Evolutionary conservation across 179 eudicot genomes (phyloP).

Genomic region (Patellifolia procumbens): DNA sequence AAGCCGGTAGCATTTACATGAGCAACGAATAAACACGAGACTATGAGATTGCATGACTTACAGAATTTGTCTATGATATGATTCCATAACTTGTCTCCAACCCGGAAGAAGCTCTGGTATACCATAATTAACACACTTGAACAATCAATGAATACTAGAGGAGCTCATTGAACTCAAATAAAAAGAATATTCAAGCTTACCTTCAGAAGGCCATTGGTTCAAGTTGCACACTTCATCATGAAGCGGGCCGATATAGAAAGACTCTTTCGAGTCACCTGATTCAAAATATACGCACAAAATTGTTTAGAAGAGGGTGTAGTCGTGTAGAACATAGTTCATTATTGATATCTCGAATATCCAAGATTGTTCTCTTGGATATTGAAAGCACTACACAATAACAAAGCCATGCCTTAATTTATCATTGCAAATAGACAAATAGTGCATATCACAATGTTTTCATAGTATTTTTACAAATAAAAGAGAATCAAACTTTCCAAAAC

Average conservation of each 20-base stretch:
- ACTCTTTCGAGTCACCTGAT: constrained; percentile 80
- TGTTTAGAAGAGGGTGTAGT: too few relatives aligned
- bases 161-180: background rate
- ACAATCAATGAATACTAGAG: background rate
- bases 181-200: constrained; percentile 31
- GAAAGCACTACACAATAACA: too few relatives aligned
- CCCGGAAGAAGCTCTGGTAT: constrained; percentile 59
- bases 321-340: too few relatives aligned
- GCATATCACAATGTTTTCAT: too few relatives aligned
- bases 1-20: too few relatives aligned
- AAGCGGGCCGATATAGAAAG: constrained; percentile 62
- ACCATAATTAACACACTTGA: constrained; percentile 21
- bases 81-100: constrained; percentile 68
- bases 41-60: constrained; percentile 36
- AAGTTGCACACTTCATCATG: constrained; percentile 37
- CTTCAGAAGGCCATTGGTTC: constrained; percentile 85
- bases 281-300: too few relatives aligned
- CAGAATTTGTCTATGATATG: constrained; percentile 50
- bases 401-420: too few relatives aligned
- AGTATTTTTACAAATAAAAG: too few relatives aligned
- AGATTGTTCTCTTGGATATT: too few relatives aligned
- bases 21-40: constrained; percentile 6
- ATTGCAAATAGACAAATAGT: too few relatives aligned
- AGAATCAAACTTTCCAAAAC: too few relatives aligned
- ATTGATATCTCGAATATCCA: too few relatives aligned